Conservation (phyloP, 2,329 filamentous ascomycete species). For the Chaetomium olivaceum region DNA sequence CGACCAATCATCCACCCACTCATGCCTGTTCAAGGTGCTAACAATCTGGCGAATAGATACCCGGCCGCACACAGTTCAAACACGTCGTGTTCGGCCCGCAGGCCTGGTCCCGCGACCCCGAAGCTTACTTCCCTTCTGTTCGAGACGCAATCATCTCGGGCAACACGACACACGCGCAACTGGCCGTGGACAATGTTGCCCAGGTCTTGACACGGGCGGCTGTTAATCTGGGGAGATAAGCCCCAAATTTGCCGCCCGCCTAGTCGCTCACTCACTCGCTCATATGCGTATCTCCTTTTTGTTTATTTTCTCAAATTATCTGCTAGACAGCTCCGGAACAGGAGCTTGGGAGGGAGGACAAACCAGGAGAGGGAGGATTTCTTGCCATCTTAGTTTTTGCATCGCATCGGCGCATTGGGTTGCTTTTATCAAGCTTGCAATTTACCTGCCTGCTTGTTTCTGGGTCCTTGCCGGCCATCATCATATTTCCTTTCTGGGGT, state of each 20-base stretch:
- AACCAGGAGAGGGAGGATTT: neutral
- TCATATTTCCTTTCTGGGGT: neutral
- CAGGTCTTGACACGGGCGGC: slow-evolving; percentile 65
- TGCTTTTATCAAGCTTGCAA: neutral
- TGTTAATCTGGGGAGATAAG: neutral
- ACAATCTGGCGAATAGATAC: slow-evolving; percentile 56
- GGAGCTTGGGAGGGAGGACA: too few relatives aligned
- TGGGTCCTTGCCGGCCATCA: neutral
- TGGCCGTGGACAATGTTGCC: slow-evolving; percentile 71
- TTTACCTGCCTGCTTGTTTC: neutral
- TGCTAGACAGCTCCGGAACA: neutral
- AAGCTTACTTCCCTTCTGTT: slow-evolving; percentile 77
- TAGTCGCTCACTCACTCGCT: neutral
- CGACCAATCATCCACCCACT: neutral
- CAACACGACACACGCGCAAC: slow-evolving; percentile 69
- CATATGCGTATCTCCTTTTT: neutral
- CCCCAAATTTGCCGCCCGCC: too few relatives aligned
- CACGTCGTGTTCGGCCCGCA: slow-evolving; percentile 87
- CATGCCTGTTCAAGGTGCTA: neutral
- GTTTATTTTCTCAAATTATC: neutral
- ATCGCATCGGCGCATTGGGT: slow-evolving; percentile 16
- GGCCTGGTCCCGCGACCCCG: slow-evolving; percentile 62
- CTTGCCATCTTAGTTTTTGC: neutral
- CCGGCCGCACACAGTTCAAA: slow-evolving; percentile 88
- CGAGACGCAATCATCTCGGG: slow-evolving; percentile 73